Evolutionary conservation across 176 grass and related monocot species (phyloP).

Genomic region (Oryza officinalis): DNA sequence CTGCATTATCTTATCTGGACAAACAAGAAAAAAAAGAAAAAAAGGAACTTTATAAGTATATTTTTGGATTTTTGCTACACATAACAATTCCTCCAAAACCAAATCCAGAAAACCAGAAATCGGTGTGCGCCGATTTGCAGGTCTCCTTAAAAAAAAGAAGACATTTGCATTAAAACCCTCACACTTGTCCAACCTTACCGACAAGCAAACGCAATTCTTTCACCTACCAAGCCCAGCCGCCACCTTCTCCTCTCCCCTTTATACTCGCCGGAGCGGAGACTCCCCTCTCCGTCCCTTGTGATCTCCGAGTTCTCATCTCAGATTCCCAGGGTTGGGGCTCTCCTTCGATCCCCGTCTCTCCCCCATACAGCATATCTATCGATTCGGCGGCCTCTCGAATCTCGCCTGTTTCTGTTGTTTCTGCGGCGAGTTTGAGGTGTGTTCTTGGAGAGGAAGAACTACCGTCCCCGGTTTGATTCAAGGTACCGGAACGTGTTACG

Average conservation of each 20-base stretch:
- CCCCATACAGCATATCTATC: background rate
- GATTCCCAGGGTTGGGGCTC: constrained; percentile 37
- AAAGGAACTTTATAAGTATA: background rate
- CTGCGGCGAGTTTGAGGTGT: constrained; percentile 12
- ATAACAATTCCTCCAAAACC: background rate
- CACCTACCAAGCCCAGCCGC: constrained; percentile 25
- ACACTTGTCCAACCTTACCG: background rate
- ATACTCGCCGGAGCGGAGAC: constrained; percentile 27
- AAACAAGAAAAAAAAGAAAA: background rate
- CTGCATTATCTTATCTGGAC: background rate
- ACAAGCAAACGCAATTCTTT: background rate
- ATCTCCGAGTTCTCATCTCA: constrained; percentile 43
- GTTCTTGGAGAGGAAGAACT: background rate
- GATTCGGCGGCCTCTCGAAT: background rate
- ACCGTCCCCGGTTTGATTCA: constrained; percentile 4
- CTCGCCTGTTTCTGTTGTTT: background rate
- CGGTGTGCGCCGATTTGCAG: constrained; percentile 16
- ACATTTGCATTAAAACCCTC: background rate
- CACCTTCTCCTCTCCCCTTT: constrained; percentile 36
- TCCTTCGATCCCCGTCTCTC: constrained; percentile 23
- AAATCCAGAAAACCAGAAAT: background rate
- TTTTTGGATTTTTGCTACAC: no score
- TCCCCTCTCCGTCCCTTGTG: constrained; percentile 26
- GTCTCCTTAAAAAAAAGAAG: constrained; percentile 24
- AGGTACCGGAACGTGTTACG: background rate